Evolutionary conservation across 208 protist genomes (phyloP), one percentile per base, ranked within the genome.

Genomic region (Strigomonas culicis): DNA sequence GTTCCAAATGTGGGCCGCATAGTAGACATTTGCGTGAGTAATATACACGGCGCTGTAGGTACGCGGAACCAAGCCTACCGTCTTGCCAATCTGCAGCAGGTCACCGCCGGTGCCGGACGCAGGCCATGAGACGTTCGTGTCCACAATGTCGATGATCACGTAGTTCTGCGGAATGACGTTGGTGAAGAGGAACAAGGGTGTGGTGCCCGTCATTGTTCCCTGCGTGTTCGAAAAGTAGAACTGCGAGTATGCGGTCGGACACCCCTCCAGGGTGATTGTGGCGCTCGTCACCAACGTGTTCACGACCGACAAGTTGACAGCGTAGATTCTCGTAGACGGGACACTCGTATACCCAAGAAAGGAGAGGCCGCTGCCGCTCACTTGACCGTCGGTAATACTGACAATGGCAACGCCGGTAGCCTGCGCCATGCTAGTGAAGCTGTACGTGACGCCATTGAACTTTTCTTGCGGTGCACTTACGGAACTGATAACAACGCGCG

Each of bases 131-230:
- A 49, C 63, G 41, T 11, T 56, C 7, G 60, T 51, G n/a, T 25
- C 41, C 1, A 68, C 24, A 32, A 58, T 58, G 52, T 21, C 15
- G 31, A 58, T 34, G 24, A 58, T 22, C 4, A 58, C 25, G n/a
- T 34, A 39, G 30, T 58, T 34, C 30, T 34, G 22, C 2, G 52
- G 52, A 13, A 36, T 15, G 6, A 58, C 17, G 7, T 58, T 8
- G 52, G 27, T 28, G 52, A 58, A 58, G 7, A 34, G 24, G 31
- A 58, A 58, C 4, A 58, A 17, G 7, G 30, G 7, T 17, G 13
- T 58, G 52, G 22, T 34, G 13, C 27, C 52, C 17, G 21, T 21
- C 52, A 58, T 58, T 2, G 6, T 34, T 2, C 13, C 52, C 4
- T 11, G 2, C 6, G 52, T 58, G 17, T 34, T 17, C 15, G 52